These are phyloP conservation scores for Calonectria honghensis DNA, from an alignment of 2,329 filamentous ascomycete species.

Conservation along the genomic window DNA sequence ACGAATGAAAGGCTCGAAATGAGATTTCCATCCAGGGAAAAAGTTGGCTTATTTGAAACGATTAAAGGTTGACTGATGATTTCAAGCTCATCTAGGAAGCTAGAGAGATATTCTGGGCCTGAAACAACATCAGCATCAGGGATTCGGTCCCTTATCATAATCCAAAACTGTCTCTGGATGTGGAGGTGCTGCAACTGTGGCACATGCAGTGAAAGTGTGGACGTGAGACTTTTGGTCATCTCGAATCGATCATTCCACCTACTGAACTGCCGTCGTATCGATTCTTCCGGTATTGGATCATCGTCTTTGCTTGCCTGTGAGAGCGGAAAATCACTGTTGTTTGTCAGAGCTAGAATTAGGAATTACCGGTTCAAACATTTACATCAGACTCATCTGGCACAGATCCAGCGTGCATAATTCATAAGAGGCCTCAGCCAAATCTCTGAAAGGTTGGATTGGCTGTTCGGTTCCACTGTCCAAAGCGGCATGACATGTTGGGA, in stretches of 20 bases:
- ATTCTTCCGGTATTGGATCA: neutral
- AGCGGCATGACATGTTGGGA: neutral
- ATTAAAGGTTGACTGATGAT: neutral
- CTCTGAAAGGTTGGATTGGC: neutral
- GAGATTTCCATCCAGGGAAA: constrained; percentile 6
- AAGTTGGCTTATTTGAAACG: neutral
- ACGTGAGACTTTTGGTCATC: neutral
- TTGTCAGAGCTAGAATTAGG: neutral
- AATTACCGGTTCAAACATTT: neutral
- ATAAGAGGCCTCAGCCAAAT: neutral
- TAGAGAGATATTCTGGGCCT: neutral
- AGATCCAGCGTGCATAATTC: neutral
- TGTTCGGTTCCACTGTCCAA: no score
- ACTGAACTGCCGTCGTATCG: neutral
- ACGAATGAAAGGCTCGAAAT: constrained; percentile 14
- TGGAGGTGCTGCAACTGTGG: neutral
- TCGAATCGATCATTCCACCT: constrained; percentile 5
- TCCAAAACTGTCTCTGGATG: constrained; percentile 6
- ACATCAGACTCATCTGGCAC: neutral
- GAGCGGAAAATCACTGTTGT: neutral
- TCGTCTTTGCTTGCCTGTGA: neutral
- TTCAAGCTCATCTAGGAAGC: neutral
- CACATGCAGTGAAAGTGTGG: neutral
- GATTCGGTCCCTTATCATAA: neutral
- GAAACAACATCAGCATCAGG: neutral